These are phyloP conservation scores for Coix lacrymajobi DNA, from an alignment of 176 grass and related monocot species.

Conservation along the genomic window DNA sequence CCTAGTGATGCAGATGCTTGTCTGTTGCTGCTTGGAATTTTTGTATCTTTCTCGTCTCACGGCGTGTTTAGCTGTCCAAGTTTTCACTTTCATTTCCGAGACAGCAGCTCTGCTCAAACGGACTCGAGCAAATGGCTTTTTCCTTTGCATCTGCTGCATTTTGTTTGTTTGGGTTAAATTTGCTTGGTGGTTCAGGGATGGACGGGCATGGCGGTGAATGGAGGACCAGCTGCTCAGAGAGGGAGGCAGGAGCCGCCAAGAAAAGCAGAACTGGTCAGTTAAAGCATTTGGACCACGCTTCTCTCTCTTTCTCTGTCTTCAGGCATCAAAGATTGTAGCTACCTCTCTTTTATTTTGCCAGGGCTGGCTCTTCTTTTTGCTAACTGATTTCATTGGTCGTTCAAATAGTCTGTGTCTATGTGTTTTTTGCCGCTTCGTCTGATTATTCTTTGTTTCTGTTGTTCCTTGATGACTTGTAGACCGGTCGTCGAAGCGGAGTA, in stretches of 20 bases:
- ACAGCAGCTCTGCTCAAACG: slow-evolving; percentile 15
- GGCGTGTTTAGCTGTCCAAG: slow-evolving; percentile 20
- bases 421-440: not conserved
- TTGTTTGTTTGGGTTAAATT: slow-evolving; percentile 28
- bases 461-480: slow-evolving; percentile 14
- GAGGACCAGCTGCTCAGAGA: slow-evolving; percentile 79
- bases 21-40: slow-evolving; percentile 34
- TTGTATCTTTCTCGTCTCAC: slow-evolving; percentile 22
- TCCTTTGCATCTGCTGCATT: not conserved
- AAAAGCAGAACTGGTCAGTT: slow-evolving; percentile 95
- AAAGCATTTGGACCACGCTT: slow-evolving; percentile 40
- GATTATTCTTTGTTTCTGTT: not conserved
- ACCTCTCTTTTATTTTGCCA: slow-evolving; percentile 12
- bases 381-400: slow-evolving; percentile 10
- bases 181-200: slow-evolving; percentile 32
- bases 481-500: slow-evolving; percentile 16
- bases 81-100: slow-evolving; percentile 39
- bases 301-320: slow-evolving; percentile 30
- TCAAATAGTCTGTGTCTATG: not conserved
- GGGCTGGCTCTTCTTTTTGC: slow-evolving; percentile 16
- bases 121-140: slow-evolving; percentile 26
- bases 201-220: slow-evolving; percentile 40
- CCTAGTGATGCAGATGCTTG: slow-evolving; percentile 21
- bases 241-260: slow-evolving; percentile 66
- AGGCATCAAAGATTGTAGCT: slow-evolving; percentile 41